These are phyloP conservation scores for Gigaspora rosea DNA, from an alignment of 192 early-diverging fungal species.

Conservation along the genomic window DNA sequence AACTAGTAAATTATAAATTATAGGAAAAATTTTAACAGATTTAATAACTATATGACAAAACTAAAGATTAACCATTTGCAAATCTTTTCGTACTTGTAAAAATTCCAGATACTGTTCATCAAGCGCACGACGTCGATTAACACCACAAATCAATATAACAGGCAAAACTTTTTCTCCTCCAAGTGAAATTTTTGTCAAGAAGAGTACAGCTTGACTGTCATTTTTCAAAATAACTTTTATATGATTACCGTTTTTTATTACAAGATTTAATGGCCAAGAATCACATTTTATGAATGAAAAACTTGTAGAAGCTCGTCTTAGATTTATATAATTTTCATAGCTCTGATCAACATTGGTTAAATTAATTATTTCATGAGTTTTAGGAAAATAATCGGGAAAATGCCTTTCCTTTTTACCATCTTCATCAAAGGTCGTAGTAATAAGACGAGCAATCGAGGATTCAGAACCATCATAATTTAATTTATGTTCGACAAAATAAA, in stretches of 20 bases:
- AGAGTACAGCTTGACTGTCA: background rate
- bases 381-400: slow-evolving; percentile 15
- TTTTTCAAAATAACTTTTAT: background rate
- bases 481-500: slow-evolving; percentile 20
- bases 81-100: background rate
- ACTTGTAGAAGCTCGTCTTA: background rate
- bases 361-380: slow-evolving; percentile 4
- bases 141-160: slow-evolving; percentile 13
- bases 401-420: slow-evolving; percentile 1
- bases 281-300: background rate
- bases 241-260: background rate
- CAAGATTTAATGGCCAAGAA: slow-evolving; percentile 16
- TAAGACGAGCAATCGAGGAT: background rate
- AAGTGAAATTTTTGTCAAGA: background rate
- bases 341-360: background rate
- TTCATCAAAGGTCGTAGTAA: slow-evolving; percentile 21
- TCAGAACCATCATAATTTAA: background rate
- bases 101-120: slow-evolving; percentile 17
- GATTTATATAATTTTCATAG: background rate
- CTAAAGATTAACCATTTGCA: background rate
- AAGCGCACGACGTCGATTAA: slow-evolving; percentile 9
- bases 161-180: background rate
- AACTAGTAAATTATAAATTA: slow-evolving; percentile 33
- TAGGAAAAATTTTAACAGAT: background rate
- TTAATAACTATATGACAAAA: too few relatives aligned